Conservation (phyloP, 164 flowering plant species). For the Vitis labrusca region DNA sequence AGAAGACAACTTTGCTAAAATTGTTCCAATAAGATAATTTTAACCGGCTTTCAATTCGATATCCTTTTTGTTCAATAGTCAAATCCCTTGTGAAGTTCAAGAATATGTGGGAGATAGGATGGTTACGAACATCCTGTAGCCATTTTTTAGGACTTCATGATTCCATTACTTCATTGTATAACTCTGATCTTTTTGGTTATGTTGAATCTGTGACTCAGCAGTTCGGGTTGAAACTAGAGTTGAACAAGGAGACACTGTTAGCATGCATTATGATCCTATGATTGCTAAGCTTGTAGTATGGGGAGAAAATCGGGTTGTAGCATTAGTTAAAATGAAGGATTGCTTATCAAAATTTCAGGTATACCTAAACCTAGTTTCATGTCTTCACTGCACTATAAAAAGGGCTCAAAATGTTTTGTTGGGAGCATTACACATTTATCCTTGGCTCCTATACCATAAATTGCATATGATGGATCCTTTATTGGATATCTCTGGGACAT, state of each 20-base stretch:
- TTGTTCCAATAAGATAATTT: background rate
- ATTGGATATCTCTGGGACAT: background rate
- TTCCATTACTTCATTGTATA: background rate
- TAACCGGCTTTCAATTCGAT: background rate
- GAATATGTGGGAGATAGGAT: background rate
- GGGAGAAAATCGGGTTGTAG: conserved; percentile 87
- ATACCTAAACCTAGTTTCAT: background rate
- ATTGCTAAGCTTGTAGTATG: conserved; percentile 97
- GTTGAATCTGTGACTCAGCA: conserved; percentile 23
- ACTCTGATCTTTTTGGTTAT: background rate
- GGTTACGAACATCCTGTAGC: background rate
- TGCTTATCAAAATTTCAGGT: conserved; percentile 90
- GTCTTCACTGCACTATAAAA: background rate
- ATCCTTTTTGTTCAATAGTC: background rate
- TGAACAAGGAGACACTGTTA: conserved; percentile 87
- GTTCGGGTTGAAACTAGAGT: conserved; percentile 98
- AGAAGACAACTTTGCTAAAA: background rate
- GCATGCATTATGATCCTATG: conserved; percentile 99
- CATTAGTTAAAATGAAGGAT: conserved; percentile 82
- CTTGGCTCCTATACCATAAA: background rate
- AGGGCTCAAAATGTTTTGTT: background rate
- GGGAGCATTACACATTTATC: background rate
- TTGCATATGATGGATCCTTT: background rate
- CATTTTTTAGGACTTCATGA: background rate
- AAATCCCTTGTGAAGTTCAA: background rate